Percentiles rank a stretch among this genome's conserved stretches.
Evolutionary conservation across 768 basidiomycete genomes (phyloP).

Genomic region (Tulasnella sp.): DNA sequence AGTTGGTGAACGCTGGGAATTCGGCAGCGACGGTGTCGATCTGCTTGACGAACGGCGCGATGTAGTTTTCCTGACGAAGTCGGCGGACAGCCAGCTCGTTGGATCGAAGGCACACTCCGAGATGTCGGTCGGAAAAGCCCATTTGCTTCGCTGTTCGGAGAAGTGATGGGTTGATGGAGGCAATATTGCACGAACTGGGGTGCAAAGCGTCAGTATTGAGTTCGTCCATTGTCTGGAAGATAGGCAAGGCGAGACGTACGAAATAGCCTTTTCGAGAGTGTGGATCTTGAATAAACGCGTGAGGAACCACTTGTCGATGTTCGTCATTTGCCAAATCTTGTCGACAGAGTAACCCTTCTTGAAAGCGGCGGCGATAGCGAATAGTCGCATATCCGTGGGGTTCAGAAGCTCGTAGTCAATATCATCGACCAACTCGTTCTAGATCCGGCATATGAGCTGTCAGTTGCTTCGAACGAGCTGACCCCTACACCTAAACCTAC

Average conservation of each 20-base stretch:
- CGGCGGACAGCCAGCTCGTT: slow-evolving; percentile 90
- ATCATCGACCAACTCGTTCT: slow-evolving; percentile 83
- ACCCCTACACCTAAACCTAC: slow-evolving; percentile 29
- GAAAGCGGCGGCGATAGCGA: slow-evolving; percentile 91
- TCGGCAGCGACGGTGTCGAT: slow-evolving; percentile 99
- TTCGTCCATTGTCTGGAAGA: neutral
- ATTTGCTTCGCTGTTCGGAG: slow-evolving; percentile 82
- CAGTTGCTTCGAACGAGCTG: neutral
- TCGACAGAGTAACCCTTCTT: slow-evolving; percentile 88
- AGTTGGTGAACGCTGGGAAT: slow-evolving; percentile 98
- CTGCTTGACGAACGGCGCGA: slow-evolving; percentile 91
- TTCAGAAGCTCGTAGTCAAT: slow-evolving; percentile 89
- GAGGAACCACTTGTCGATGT: slow-evolving; percentile 98
- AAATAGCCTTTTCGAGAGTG: slow-evolving; percentile 63
- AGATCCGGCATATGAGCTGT: neutral
- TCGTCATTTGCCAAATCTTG: slow-evolving; percentile 95
- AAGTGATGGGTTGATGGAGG: slow-evolving; percentile 47
- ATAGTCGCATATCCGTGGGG: slow-evolving; percentile 94
- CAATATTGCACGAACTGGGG: slow-evolving; percentile 48
- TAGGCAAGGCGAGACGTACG: slow-evolving; percentile 37
- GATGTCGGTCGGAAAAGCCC: slow-evolving; percentile 90
- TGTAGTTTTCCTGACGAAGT: slow-evolving; percentile 69
- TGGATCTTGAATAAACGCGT: slow-evolving; percentile 76
- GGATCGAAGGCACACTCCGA: slow-evolving; percentile 72
- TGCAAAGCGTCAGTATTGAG: neutral